Base-by-base conservation (phyloP, 2,329 filamentous ascomycete genomes). In the Penicillium vulpinum region DNA sequence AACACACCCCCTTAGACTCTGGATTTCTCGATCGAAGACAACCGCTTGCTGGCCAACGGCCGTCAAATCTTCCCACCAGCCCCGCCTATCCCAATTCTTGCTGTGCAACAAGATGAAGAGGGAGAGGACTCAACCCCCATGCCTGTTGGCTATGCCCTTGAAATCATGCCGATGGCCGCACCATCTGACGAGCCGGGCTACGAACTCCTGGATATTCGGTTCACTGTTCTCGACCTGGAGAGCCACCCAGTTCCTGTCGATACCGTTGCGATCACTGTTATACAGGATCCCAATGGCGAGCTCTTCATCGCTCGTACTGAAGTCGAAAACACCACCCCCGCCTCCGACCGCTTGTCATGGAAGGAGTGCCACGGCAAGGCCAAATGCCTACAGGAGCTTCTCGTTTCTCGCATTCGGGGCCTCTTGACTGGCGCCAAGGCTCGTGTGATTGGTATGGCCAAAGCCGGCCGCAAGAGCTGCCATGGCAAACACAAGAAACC, bases 201-300 rank as follows among this genome's bases (percentile, higher is more conserved):
- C 41, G 70, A 75, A 9, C 60, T 79, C 24, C 60, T 75, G 2
- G 67, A 71, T 11, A 63, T 79, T 56, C 72, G 75, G 38, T 77
- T 80, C 63, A 79, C 77, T n/a, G 70, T 79, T 35, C 70, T 80
- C 28, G 76, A 77, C 52, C 64, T 80, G 18, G 73, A 75, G 40
- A 67, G 70, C 28, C 69, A 73, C 46, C 77, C 78, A 1, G 75
- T 78, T 10, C 75, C 77, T 18, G 68, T 78, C n/a, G 73, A 78
- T 54, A 77, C 77, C 15, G 65, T 79, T 40, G 69, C 71, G 29
- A 69, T 80, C 41, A 71, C 70, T 33, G 64, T 78, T 18, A 65
- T 80, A 51, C 69, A 73, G 48, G 70, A 72, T 29, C 60, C 63
- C 11, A 62, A 67, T 9, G 73, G 73, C 41, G 69, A 73, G 31